Conservation (phyloP, 1,284 basidiomycete species). For the Anthracocystis walkeri region DNA sequence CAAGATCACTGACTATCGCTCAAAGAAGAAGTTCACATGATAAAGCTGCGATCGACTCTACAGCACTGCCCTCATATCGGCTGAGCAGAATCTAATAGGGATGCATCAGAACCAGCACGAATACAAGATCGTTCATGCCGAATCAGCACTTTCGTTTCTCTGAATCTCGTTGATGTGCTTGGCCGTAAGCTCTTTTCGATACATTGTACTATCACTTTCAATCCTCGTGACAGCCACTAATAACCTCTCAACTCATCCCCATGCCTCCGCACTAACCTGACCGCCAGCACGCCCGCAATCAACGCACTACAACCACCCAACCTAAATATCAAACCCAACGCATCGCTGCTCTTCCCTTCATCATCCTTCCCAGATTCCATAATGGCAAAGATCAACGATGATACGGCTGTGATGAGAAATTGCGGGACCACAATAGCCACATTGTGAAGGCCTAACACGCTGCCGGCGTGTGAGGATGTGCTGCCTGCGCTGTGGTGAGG, state of each 20-base stretch:
- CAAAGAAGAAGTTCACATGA: no score
- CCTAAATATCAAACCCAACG: constrained; percentile 14
- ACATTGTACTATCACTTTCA: no score
- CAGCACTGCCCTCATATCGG: no score
- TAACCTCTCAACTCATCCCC: constrained; percentile 30
- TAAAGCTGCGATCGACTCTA: no score
- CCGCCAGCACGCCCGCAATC: constrained; percentile 10
- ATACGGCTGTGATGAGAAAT: constrained; percentile 78
- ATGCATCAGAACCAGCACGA: no score
- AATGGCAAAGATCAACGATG: constrained; percentile 75
- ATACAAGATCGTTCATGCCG: no score
- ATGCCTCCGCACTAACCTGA: constrained; percentile 16
- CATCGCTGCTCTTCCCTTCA: constrained; percentile 17
- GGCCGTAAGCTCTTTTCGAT: no score
- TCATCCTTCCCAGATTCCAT: constrained; percentile 23
- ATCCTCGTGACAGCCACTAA: background rate
- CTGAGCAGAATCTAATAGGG: no score
- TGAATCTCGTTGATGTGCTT: no score
- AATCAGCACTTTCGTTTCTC: no score
- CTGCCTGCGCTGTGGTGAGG: background rate
- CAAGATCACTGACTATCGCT: no score
- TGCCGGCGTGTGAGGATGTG: constrained; percentile 76
- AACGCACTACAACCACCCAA: constrained; percentile 11
- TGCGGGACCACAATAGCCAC: constrained; percentile 56
- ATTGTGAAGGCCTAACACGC: constrained; percentile 87